phyloP scores from a whole-genome alignment of 805 yeast species.

The Starmerella bombicola region DNA sequence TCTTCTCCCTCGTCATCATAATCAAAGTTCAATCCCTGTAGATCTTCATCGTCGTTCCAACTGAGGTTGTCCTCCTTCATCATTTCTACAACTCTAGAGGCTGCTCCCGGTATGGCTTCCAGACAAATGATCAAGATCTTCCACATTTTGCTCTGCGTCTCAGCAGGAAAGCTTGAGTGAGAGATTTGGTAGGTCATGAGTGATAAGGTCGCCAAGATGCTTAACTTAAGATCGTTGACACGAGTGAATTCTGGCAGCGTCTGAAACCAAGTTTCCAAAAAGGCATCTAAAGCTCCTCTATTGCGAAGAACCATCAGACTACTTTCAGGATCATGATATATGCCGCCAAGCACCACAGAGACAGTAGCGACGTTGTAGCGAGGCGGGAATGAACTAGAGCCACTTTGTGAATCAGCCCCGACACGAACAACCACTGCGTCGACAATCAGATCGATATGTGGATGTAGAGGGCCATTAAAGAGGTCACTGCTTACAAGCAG shows the following conservation, averaged over 20 bases:
- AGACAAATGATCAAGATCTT: slow-evolving; percentile 40
- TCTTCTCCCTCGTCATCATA: slow-evolving; percentile 22
- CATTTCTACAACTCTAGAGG: slow-evolving; percentile 49
- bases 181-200: slow-evolving; percentile 31
- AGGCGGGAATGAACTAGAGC: slow-evolving; percentile 23
- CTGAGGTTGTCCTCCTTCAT: slow-evolving; percentile 41
- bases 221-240: slow-evolving; percentile 71
- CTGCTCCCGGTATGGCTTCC: slow-evolving; percentile 57
- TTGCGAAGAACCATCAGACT: slow-evolving; percentile 43
- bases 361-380: slow-evolving; percentile 39
- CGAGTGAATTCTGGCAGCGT: slow-evolving; percentile 44
- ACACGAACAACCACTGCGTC: slow-evolving; percentile 12
- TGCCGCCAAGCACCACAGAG: slow-evolving; percentile 51
- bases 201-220: slow-evolving; percentile 53
- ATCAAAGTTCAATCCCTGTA: slow-evolving; percentile 21
- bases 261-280: slow-evolving; percentile 58
- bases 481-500: slow-evolving; percentile 37
- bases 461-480: slow-evolving; percentile 14
- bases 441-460: slow-evolving; percentile 13
- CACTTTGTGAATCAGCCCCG: slow-evolving; percentile 6
- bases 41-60: slow-evolving; percentile 30
- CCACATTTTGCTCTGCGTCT: slow-evolving; percentile 37
- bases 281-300: slow-evolving; percentile 34
- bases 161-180: slow-evolving; percentile 26
- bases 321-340: slow-evolving; percentile 46